phyloP scores from a whole-genome alignment of 345 rosid genomes.

The Mangifera indica region DNA sequence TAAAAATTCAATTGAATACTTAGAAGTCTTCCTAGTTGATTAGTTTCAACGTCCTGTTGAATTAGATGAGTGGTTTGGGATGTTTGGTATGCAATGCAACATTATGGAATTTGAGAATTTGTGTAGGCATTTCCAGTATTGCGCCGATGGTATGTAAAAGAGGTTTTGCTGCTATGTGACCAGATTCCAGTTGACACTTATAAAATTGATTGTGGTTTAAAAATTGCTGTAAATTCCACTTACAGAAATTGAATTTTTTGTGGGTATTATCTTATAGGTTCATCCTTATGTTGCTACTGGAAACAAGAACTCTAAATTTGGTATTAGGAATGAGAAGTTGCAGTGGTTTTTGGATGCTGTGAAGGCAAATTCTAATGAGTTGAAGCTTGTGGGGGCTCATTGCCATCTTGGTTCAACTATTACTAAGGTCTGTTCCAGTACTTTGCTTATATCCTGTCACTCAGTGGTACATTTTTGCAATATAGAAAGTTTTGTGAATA shows the following conservation, averaged over 20 bases:
- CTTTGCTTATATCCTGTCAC: neutral
- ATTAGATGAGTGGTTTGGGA: neutral
- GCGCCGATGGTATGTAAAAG: neutral
- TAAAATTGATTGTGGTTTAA: neutral
- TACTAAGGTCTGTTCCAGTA: constrained; percentile 60
- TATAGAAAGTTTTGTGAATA: neutral
- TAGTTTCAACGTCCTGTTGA: neutral
- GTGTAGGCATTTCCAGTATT: neutral
- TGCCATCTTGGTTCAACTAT: constrained; percentile 99
- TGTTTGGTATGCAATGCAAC: neutral
- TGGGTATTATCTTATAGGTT: constrained; percentile 44
- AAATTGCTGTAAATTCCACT: neutral
- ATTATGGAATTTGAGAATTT: neutral
- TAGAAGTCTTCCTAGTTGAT: neutral
- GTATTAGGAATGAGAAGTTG: constrained; percentile 96
- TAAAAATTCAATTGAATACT: neutral
- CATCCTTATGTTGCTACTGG: constrained; percentile 99
- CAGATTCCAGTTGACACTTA: neutral
- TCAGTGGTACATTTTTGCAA: neutral
- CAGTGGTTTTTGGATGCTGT: constrained; percentile 98
- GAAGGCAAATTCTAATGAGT: constrained; percentile 78
- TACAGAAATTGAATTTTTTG: neutral
- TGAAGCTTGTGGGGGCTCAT: constrained; percentile 94
- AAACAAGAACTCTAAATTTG: constrained; percentile 97
- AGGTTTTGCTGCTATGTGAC: neutral